Percentiles rank a stretch among this genome's conserved stretches.
Conservation (phyloP, 2,329 filamentous ascomycete species). For the Fusarium sp. region DNA sequence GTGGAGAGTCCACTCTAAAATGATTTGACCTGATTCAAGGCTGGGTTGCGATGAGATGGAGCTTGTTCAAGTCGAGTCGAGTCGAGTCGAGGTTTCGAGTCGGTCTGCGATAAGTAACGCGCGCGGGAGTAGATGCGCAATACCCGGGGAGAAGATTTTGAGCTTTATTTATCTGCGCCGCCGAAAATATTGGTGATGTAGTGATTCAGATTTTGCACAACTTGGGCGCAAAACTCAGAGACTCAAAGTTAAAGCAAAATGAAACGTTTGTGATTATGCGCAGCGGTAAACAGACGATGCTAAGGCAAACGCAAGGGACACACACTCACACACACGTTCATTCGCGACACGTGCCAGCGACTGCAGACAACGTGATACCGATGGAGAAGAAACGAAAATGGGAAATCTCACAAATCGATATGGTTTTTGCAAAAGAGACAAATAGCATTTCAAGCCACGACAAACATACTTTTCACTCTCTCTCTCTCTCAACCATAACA, state of each 20-base stretch:
- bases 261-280: conserved; percentile 22
- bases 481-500: conserved; percentile 11
- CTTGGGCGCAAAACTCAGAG: conserved; percentile 2
- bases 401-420: conserved; percentile 4
- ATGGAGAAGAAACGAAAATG: conserved; percentile 6
- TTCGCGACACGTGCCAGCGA: conserved; percentile 29
- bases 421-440: conserved; percentile 11
- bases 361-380: conserved; percentile 26
- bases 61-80: neutral
- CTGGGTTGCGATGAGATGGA: neutral
- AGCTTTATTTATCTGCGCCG: neutral
- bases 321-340: conserved; percentile 2
- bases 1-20: conserved; percentile 24
- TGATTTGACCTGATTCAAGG: neutral
- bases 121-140: too few relatives aligned
- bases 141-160: too few relatives aligned
- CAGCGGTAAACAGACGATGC: conserved; percentile 16
- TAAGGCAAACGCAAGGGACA: conserved; percentile 23
- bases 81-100: conserved; percentile 3
- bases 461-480: neutral
- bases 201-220: conserved; percentile 6
- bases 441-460: conserved; percentile 3
- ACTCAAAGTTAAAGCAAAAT: conserved; percentile 2
- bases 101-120: conserved; percentile 10
- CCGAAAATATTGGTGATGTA: neutral